Conservation (phyloP, 148 eudicot species). For the Rhododendron kiyosumense region DNA sequence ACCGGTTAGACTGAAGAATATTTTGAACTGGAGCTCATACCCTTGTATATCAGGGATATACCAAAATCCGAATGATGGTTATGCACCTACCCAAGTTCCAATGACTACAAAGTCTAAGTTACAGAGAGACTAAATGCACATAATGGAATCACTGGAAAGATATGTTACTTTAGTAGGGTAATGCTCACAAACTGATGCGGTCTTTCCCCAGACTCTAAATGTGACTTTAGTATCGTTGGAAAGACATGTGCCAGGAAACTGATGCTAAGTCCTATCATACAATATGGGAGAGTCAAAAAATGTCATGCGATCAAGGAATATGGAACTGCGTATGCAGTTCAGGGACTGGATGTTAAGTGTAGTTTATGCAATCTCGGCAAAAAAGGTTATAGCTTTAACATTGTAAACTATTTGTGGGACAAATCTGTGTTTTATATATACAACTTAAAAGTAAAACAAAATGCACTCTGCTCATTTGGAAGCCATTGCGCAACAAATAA, state of each 20-base stretch:
- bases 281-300: not conserved
- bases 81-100: not conserved
- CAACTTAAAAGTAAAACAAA: not conserved
- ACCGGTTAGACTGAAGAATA: slow-evolving; percentile 1
- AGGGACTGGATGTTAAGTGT: not conserved
- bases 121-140: not conserved
- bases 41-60: not conserved
- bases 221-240: not conserved
- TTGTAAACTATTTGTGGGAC: not conserved
- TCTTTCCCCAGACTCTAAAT: not conserved
- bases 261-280: not conserved
- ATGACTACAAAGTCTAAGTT: not conserved
- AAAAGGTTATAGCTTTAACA: not conserved
- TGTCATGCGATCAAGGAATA: not conserved
- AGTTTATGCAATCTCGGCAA: not conserved
- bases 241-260: not conserved
- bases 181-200: not conserved
- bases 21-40: not conserved
- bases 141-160: not conserved
- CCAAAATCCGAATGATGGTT: not conserved
- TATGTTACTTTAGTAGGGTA: not conserved
- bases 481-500: not conserved
- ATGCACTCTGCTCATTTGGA: not conserved
- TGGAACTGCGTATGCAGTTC: not conserved
- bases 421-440: not conserved